Conservation (phyloP, 179 eudicot genomes). For the Beta macrorhiza region DNA sequence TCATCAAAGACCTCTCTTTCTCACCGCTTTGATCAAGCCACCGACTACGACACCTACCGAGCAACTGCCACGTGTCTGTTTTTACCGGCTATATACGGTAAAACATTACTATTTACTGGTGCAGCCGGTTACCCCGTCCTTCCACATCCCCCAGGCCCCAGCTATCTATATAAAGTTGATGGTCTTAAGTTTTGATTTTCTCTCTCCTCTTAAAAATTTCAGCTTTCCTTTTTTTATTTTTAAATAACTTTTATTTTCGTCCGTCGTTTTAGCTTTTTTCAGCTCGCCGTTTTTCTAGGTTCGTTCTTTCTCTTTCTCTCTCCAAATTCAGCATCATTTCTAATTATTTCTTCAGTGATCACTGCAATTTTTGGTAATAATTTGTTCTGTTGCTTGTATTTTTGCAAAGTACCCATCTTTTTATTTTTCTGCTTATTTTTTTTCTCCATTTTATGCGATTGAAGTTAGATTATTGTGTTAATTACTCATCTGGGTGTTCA, state of each 20-base stretch:
- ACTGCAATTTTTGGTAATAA: constrained; percentile 13
- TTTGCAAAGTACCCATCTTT: neutral
- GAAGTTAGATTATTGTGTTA: constrained; percentile 11
- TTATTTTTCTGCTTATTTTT: neutral
- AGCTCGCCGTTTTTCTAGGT: constrained; percentile 36
- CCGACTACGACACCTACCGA: constrained; percentile 30
- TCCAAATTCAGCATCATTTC: constrained; percentile 12
- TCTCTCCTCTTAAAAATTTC: constrained; percentile 24
- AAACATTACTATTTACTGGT: constrained; percentile 26
- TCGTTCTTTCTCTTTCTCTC: constrained; percentile 16
- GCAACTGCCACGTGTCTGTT: constrained; percentile 16
- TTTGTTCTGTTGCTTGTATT: neutral
- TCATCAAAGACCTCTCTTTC: neutral
- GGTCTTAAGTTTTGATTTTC: constrained; percentile 14
- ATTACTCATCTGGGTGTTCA: constrained; percentile 6
- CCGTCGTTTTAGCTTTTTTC: constrained; percentile 26
- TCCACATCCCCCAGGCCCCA: constrained; percentile 30
- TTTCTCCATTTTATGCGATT: neutral
- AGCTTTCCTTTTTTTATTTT: constrained; percentile 8
- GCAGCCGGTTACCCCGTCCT: constrained; percentile 34
- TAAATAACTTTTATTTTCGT: neutral
- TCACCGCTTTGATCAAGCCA: constrained; percentile 16
- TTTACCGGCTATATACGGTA: constrained; percentile 44
- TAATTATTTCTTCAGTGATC: constrained; percentile 12
- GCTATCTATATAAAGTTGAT: constrained; percentile 37